phyloP scores from a whole-genome alignment of 176 grass and related monocot genomes.

The Miscanthus lutarioriparius region DNA sequence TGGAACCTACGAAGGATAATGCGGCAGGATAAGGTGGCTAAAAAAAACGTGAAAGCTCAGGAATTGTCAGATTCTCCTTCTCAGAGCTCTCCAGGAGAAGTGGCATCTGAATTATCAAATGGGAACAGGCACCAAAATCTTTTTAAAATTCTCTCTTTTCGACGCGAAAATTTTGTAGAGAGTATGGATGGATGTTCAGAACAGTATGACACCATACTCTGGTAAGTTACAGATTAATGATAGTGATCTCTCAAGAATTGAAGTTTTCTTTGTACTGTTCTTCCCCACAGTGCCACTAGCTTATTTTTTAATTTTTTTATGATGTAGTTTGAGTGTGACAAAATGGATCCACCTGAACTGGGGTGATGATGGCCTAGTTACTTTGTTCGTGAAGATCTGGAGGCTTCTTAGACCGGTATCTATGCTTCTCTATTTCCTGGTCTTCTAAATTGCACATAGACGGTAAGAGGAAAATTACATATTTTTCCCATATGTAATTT shows the following conservation, averaged over 20 bases:
- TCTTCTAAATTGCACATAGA: neutral
- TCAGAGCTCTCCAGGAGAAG: slow-evolving; percentile 24
- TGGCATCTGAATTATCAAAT: slow-evolving; percentile 32
- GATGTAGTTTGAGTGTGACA: slow-evolving; percentile 93
- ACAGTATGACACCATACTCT: slow-evolving; percentile 85
- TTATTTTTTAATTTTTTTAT: slow-evolving; percentile 22
- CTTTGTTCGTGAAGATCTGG: slow-evolving; percentile 91
- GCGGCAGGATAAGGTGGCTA: slow-evolving; percentile 38
- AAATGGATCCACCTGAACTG: slow-evolving; percentile 99
- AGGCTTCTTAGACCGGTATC: slow-evolving; percentile 79
- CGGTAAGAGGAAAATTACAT: slow-evolving; percentile 3
- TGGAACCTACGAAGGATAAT: slow-evolving; percentile 73
- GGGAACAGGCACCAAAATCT: slow-evolving; percentile 43
- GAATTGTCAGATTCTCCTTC: slow-evolving; percentile 19
- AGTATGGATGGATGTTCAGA: slow-evolving; percentile 53
- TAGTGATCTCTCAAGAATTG: neutral
- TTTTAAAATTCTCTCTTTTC: slow-evolving; percentile 63
- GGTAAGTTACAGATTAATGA: slow-evolving; percentile 59
- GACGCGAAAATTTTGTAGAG: slow-evolving; percentile 77
- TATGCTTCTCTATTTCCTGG: slow-evolving; percentile 26
- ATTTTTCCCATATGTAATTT: slow-evolving; percentile 23
- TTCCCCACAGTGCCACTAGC: neutral
- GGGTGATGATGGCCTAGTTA: slow-evolving; percentile 92
- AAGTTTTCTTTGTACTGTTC: slow-evolving; percentile 14
- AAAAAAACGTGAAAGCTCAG: slow-evolving; percentile 9